Base-by-base conservation (phyloP, 192 early-diverging fungal genomes). In the Dimargaris xerosporica region DNA sequence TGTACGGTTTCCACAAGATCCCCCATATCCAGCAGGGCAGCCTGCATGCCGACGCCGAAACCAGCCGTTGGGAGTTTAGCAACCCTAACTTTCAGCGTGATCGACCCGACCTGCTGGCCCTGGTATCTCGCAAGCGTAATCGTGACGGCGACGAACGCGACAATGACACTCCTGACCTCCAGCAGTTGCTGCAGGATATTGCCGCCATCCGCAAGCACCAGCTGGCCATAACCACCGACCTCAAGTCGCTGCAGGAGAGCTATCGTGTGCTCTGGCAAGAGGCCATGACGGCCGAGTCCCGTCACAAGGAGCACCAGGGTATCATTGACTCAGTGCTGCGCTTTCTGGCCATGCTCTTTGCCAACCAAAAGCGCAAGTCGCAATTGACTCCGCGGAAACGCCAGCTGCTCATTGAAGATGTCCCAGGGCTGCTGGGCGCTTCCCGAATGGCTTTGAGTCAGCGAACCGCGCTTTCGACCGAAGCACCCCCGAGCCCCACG, bases 251-350 rank as follows among this genome's bases (percentile, higher is more conserved):
- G 26, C 89, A 98, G 64, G 69, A 81, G 15, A 90, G 95, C 63
- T 91, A 95, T 72, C 86, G 88, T 68, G 73, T 82, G 45, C 69
- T 98, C 21, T 98, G 95, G 95, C 80, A 80, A 55, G 90, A 96
- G 65, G 83, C 87, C 0, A 65, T 84, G 1, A 66, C 74, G 0
- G 75, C 89, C 17, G 78, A 90, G 44, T 86, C 91, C 50, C 78
- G 85, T n/a, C 84, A 93, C 69, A 84, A 84, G 51, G 69, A 83
- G 42, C 93, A 96, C 67, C 92, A 96, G 71, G 85, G 85, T 15
- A 91, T 85, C 1, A 95, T 98, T 50, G 87, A 96, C 73, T 94
- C 92, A 67, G 93, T 98, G 52, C 62, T 98, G 62, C 72, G 82
- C 21, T 98, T 98, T 70, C 70, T 98, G 64, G 91, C 92, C 2